Percentiles rank a stretch among this genome's conserved stretches.
Evolutionary conservation across 1,139 yeast species (phyloP).

Genomic region (Saccharomyces hybrid): DNA sequence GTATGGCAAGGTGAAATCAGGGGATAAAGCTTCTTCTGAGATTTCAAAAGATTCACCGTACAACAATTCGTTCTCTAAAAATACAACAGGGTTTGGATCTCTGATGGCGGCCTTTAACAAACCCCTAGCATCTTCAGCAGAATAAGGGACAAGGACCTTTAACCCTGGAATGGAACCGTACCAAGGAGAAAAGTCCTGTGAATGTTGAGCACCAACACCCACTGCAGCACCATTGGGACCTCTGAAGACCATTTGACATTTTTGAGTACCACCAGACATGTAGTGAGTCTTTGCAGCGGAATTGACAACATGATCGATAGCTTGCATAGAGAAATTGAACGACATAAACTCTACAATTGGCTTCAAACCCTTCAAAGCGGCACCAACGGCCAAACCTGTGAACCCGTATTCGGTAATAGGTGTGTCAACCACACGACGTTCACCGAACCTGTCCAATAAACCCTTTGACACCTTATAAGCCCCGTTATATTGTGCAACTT

Average conservation of each 20-base stretch:
- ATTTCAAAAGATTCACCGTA: slow-evolving; percentile 90
- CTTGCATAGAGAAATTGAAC: slow-evolving; percentile 98
- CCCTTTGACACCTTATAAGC: slow-evolving; percentile 98
- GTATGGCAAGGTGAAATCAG: slow-evolving; percentile 87
- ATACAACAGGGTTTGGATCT: slow-evolving; percentile 96
- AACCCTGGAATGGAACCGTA: slow-evolving; percentile 97
- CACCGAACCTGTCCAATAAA: slow-evolving; percentile 91
- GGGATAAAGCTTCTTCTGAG: slow-evolving; percentile 78
- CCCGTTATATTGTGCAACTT: slow-evolving; percentile 98
- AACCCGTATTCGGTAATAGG: slow-evolving; percentile 99
- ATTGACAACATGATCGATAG: slow-evolving; percentile 95
- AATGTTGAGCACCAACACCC: slow-evolving; percentile 99
- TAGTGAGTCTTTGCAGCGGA: slow-evolving; percentile 98
- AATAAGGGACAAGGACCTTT: slow-evolving; percentile 91
- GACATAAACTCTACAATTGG: slow-evolving; percentile 99
- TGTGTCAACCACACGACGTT: slow-evolving; percentile 91
- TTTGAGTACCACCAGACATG: slow-evolving; percentile 99
- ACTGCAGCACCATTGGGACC: slow-evolving; percentile 99
- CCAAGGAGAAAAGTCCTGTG: slow-evolving; percentile 97
- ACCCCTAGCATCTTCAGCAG: slow-evolving; percentile 95
- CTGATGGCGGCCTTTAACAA: slow-evolving; percentile 91
- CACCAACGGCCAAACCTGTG: slow-evolving; percentile 96
- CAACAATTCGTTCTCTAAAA: slow-evolving; percentile 90
- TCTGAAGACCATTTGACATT: slow-evolving; percentile 94
- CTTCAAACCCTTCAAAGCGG: slow-evolving; percentile 92